A percentile compares a stretch with the other conserved stretches of the same genome.
These are phyloP conservation scores for Termitomyces sp. DNA, from an alignment of 768 basidiomycete species.

Conservation along the genomic window DNA sequence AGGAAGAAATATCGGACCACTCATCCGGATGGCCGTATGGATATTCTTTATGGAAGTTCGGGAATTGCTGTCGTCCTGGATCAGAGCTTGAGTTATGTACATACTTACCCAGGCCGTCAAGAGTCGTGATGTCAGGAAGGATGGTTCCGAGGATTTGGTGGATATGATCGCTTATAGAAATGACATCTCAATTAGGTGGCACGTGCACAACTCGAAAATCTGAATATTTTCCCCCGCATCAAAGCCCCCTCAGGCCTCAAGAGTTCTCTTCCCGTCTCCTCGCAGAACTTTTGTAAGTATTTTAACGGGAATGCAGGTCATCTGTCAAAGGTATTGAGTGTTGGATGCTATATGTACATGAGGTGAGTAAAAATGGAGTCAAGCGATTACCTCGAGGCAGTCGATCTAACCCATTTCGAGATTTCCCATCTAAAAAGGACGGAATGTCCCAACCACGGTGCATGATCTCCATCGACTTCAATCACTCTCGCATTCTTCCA, in stretches of 20 bases:
- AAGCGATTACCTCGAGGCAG: slow-evolving; percentile 7
- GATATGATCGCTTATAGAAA: neutral
- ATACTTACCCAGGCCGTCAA: neutral
- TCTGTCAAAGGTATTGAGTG: neutral
- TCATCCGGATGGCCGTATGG: neutral
- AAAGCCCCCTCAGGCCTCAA: too few relatives aligned
- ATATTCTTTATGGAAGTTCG: neutral
- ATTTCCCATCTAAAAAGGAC: slow-evolving; percentile 18
- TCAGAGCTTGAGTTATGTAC: neutral
- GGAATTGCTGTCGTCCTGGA: neutral
- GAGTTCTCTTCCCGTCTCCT: neutral
- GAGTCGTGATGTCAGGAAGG: neutral
- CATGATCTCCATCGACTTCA: slow-evolving; percentile 23
- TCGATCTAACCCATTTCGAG: slow-evolving; percentile 17
- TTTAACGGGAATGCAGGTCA: neutral
- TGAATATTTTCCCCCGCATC: neutral
- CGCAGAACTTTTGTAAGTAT: neutral
- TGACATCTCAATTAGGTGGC: neutral
- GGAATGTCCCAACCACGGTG: slow-evolving; percentile 20
- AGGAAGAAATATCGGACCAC: neutral
- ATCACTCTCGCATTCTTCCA: slow-evolving; percentile 20
- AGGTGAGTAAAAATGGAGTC: neutral
- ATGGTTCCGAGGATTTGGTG: neutral
- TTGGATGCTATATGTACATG: neutral
- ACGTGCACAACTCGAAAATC: neutral